Base-by-base conservation (phyloP, 2,329 filamentous ascomycete species). In the Colletotrichum orbiculare region DNA sequence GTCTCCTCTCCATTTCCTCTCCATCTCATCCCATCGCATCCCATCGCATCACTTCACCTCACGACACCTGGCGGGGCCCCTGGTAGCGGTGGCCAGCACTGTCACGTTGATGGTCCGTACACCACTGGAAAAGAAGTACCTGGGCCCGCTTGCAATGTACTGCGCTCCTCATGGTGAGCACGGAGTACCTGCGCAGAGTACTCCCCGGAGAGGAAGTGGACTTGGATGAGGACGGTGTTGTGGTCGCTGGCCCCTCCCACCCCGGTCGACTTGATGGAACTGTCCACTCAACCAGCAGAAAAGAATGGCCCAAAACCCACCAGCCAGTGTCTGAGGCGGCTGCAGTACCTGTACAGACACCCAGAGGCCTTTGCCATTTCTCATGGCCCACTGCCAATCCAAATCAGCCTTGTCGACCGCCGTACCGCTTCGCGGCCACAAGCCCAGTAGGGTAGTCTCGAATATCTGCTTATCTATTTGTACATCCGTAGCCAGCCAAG, bases 341-440 rank as follows among this genome's bases (percentile, higher is more conserved):
- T 25, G 25, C 25, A 25, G 25, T 25, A 25, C 25, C 5, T 25
- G 25, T 25, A 25, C 25, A 25, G 25, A 5, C 25, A 25, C 25
- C 4, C 25, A 25, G 49, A 64, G 49, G 55, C 47, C 60, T 37
- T 56, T 25, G 25, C 38, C 38, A 8, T 15, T 15, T 46, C 25
- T 39, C 60, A 63, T 63, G 50, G 67, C 50, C 67, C 58, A 65
- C 57, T 56, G 55, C 53, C 56, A 59, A 65, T 65, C 64, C 58
- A 64, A 67, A 33, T 45, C 56, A 54, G 67, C 67, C 59, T 57
- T 64, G 48, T 60, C 63, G 47, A 61, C 60, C 60, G 39, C 39
- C 38, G 39, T 15, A 42, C 25, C 52, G 11, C 37, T 17, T 17
- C 17, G 17, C 17, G 17, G 17, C 17, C 17, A 17, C 17, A 17